phyloP scores from a whole-genome alignment of 768 basidiomycete species.

The Xerocomus brunneocitrinus region DNA sequence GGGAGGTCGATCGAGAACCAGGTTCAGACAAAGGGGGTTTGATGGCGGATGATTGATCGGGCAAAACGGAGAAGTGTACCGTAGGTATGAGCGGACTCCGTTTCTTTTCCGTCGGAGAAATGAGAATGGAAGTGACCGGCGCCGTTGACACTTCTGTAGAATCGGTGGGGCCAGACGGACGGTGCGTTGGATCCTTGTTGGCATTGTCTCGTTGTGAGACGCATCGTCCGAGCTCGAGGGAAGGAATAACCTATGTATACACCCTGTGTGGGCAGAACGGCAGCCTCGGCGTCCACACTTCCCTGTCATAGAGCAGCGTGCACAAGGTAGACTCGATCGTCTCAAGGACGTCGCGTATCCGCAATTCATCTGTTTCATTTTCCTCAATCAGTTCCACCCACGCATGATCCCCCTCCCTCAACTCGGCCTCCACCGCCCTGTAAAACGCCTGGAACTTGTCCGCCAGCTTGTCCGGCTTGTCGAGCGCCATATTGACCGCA shows the following conservation, averaged over 20 bases:
- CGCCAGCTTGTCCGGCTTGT: too few species aligned
- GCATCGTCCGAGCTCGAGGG: slow-evolving; percentile 72
- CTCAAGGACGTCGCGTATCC: slow-evolving; percentile 65
- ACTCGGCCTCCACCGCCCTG: too few species aligned
- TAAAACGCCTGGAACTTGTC: too few species aligned
- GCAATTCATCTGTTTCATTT: too few species aligned
- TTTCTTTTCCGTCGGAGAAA: not conserved
- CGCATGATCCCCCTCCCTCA: too few species aligned
- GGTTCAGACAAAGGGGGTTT: slow-evolving; percentile 6
- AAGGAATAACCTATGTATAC: slow-evolving; percentile 60
- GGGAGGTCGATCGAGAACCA: slow-evolving; percentile 33
- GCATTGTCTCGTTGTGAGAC: slow-evolving; percentile 71
- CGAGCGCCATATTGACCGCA: too few species aligned
- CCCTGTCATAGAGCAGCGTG: slow-evolving; percentile 82
- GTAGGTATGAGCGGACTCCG: slow-evolving; percentile 6
- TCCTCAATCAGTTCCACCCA: too few species aligned
- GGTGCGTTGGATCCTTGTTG: not conserved
- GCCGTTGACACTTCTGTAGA: slow-evolving; percentile 3
- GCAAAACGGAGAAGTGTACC: slow-evolving; percentile 2
- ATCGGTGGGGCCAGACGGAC: not conserved
- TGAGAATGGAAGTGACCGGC: slow-evolving; percentile 1
- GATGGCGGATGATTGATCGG: not conserved
- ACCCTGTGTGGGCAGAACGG: not conserved
- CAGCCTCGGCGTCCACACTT: not conserved
- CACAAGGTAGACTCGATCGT: slow-evolving; percentile 70